A percentile compares a stretch with the other conserved stretches of the same genome.
Conservation (phyloP, 305 asterid genomes). For the Fraxinus nigra region DNA sequence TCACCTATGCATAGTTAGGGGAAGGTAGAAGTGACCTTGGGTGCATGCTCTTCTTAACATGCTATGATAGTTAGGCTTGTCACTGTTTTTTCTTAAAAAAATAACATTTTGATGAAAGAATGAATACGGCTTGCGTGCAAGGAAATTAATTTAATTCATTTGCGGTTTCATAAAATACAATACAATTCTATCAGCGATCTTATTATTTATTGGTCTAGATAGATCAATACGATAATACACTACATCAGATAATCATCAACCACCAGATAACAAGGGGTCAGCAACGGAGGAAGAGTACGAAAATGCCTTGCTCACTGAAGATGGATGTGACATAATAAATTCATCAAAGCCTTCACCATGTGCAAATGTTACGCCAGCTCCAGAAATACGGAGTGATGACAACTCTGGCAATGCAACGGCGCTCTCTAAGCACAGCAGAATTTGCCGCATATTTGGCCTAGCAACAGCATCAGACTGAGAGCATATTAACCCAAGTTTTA, state of each 20-base stretch:
- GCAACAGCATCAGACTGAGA: conserved; percentile 35
- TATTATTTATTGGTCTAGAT: background rate
- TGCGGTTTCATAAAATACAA: too few relatives aligned
- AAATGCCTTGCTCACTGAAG: background rate
- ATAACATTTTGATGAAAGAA: too few relatives aligned
- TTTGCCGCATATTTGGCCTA: conserved; percentile 49
- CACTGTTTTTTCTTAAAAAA: too few relatives aligned
- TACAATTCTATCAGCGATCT: background rate
- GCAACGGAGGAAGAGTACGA: background rate
- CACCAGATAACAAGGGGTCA: background rate
- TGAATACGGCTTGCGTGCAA: too few relatives aligned
- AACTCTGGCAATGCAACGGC: conserved; percentile 39
- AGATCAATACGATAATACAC: background rate
- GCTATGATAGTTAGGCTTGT: too few relatives aligned
- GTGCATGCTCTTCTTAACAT: too few relatives aligned
- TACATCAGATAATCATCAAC: background rate
- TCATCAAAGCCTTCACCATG: conserved; percentile 48
- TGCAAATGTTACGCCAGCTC: conserved; percentile 20
- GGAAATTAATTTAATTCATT: too few relatives aligned
- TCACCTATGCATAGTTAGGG: background rate
- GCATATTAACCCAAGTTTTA: conserved; percentile 42
- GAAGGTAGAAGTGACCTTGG: background rate
- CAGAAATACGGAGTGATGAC: background rate
- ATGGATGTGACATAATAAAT: conserved; percentile 19
- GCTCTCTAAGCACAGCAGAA: conserved; percentile 36